Conservation (phyloP, 2,329 filamentous ascomycete genomes). For the Pseudocercospora vitis region DNA sequence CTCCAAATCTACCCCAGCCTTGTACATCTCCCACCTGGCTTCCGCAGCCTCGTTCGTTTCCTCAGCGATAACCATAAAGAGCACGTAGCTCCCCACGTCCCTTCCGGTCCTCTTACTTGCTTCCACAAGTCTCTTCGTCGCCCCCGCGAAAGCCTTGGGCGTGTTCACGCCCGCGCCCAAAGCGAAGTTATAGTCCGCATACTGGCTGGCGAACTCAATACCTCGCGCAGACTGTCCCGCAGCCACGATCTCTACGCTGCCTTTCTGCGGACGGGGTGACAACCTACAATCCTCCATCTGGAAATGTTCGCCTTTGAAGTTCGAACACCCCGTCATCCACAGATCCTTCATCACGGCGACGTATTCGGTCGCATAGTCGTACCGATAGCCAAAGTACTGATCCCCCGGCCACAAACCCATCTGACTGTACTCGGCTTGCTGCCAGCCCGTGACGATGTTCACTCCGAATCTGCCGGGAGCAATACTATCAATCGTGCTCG, state of each 20-base stretch:
- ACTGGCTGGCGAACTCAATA: slow-evolving; percentile 18
- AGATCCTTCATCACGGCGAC: slow-evolving; percentile 21
- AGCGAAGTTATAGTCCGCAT: slow-evolving; percentile 21
- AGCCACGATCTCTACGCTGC: slow-evolving; percentile 15
- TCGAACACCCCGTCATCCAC: slow-evolving; percentile 13
- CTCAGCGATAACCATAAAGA: slow-evolving; percentile 20
- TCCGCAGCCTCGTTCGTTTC: slow-evolving; percentile 17
- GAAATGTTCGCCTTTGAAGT: slow-evolving; percentile 23
- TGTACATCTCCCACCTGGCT: slow-evolving; percentile 19
- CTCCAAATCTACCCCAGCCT: slow-evolving; percentile 19
- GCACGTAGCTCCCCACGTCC: slow-evolving; percentile 20
- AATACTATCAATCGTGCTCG: slow-evolving; percentile 16
- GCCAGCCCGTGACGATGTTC: slow-evolving; percentile 24
- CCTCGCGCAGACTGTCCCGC: slow-evolving; percentile 19
- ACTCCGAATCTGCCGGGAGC: slow-evolving; percentile 19
- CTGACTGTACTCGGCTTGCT: slow-evolving; percentile 20
- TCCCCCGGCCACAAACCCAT: slow-evolving; percentile 22
- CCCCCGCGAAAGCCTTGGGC: slow-evolving; percentile 14
- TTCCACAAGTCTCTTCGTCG: slow-evolving; percentile 10
- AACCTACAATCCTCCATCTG: slow-evolving; percentile 21
- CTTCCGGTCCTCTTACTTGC: slow-evolving; percentile 11
- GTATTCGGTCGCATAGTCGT: slow-evolving; percentile 23
- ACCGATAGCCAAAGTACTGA: slow-evolving; percentile 20
- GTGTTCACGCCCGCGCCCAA: slow-evolving; percentile 19
- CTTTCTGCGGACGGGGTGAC: slow-evolving; percentile 10